Evolutionary conservation across 2,329 filamentous ascomycete genomes (phyloP).

Genomic region (Neopestalotiopsis sp.): DNA sequence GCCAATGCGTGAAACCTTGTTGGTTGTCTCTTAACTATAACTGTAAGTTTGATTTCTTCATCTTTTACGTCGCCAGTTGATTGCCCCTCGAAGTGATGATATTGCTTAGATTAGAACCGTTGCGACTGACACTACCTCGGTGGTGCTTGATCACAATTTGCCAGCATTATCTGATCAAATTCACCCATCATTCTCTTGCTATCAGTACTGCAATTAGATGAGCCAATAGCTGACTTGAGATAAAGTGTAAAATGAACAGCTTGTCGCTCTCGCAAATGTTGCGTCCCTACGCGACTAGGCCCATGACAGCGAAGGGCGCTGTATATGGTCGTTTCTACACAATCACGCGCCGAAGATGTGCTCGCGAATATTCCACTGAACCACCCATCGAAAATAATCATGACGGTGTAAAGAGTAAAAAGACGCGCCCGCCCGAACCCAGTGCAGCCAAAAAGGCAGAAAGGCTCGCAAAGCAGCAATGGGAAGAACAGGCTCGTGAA

Average conservation of each 20-base stretch:
- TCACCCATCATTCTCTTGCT: slow-evolving; percentile 14
- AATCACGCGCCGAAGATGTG: slow-evolving; percentile 30
- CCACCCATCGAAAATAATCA: not conserved
- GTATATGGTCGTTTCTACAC: slow-evolving; percentile 58
- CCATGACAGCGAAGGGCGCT: slow-evolving; percentile 41
- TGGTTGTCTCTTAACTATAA: not conserved
- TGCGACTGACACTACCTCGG: slow-evolving; percentile 58
- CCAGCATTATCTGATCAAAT: slow-evolving; percentile 50
- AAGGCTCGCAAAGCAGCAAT: not conserved
- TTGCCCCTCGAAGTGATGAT: slow-evolving; percentile 48
- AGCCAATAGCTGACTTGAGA: slow-evolving; percentile 26
- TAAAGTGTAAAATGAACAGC: slow-evolving; percentile 48
- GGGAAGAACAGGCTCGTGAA: slow-evolving; percentile 20
- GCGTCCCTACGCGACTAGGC: slow-evolving; percentile 58
- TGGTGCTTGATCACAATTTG: slow-evolving; percentile 59
- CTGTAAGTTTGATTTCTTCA: not conserved
- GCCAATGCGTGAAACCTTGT: not conserved
- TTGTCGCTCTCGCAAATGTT: slow-evolving; percentile 54
- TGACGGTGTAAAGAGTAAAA: not conserved
- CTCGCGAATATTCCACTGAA: not conserved
- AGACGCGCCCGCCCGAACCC: not conserved
- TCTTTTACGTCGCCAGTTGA: not conserved
- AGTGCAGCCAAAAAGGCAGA: not conserved
- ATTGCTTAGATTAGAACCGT: slow-evolving; percentile 57
- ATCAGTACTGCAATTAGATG: slow-evolving; percentile 16